Evolutionary conservation across 2,329 filamentous ascomycete species (phyloP).

Genomic region (Colletotrichum spaethianum): DNA sequence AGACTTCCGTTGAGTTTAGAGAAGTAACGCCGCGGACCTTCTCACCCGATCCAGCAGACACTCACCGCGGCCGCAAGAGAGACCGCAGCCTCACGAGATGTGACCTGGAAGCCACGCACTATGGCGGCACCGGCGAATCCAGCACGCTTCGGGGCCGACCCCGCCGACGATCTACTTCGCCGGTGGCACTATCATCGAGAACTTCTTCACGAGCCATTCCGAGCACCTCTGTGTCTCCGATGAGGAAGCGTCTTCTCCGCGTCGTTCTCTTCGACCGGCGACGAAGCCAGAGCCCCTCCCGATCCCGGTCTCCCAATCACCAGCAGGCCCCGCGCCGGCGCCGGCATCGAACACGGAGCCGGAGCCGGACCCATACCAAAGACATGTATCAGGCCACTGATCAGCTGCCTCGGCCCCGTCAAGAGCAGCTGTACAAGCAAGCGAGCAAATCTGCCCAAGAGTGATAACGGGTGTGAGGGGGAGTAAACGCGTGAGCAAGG

Average conservation of each 20-base stretch:
- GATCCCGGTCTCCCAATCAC: slow-evolving; percentile 53
- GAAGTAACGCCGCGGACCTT: slow-evolving; percentile 27
- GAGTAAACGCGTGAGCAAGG: neutral
- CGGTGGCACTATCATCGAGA: slow-evolving; percentile 49
- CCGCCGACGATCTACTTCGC: slow-evolving; percentile 56
- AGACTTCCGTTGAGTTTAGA: slow-evolving; percentile 20
- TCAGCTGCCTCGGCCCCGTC: slow-evolving; percentile 24
- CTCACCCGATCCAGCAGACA: slow-evolving; percentile 39
- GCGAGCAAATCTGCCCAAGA: slow-evolving; percentile 23
- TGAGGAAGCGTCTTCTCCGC: slow-evolving; percentile 57
- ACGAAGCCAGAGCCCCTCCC: slow-evolving; percentile 61
- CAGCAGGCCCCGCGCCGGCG: slow-evolving; percentile 50
- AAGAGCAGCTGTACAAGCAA: slow-evolving; percentile 26
- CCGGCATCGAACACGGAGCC: slow-evolving; percentile 56
- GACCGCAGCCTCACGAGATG: slow-evolving; percentile 55
- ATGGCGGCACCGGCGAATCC: slow-evolving; percentile 57
- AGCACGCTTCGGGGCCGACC: slow-evolving; percentile 60
- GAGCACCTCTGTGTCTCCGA: slow-evolving; percentile 54
- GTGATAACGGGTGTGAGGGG: slow-evolving; percentile 1
- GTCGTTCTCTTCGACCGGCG: slow-evolving; percentile 57
- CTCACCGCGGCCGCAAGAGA: slow-evolving; percentile 55
- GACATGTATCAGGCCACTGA: slow-evolving; percentile 24
- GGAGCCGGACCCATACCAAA: slow-evolving; percentile 48
- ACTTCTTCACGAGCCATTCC: slow-evolving; percentile 51
- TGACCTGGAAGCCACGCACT: slow-evolving; percentile 50